phyloP scores from a whole-genome alignment of 352 stramenopile species.

The Salisapilia sapeloensis region DNA sequence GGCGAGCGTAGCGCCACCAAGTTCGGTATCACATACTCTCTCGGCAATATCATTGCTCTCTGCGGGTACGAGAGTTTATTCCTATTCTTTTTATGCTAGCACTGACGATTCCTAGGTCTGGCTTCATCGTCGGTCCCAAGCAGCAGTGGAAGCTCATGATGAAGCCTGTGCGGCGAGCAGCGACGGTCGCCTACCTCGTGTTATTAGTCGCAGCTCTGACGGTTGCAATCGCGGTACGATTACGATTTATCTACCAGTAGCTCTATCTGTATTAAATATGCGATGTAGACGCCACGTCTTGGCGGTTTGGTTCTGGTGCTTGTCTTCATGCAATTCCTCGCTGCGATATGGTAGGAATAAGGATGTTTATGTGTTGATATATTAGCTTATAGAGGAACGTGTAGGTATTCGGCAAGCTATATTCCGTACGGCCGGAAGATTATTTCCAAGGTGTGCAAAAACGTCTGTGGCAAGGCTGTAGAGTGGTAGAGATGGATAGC shows the following conservation, averaged over 20 bases:
- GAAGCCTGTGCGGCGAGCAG: constrained; percentile 59
- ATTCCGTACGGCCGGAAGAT: constrained; percentile 75
- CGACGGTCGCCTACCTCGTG: constrained; percentile 46
- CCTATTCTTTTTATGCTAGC: constrained; percentile 1
- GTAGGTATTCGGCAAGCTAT: constrained; percentile 70
- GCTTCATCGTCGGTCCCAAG: constrained; percentile 60
- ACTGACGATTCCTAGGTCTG: constrained; percentile 19
- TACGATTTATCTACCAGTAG: not conserved
- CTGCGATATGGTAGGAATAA: constrained; percentile 42
- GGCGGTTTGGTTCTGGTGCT: constrained; percentile 63
- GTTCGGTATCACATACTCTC: constrained; percentile 68
- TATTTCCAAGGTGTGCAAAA: constrained; percentile 39
- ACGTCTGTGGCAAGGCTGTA: constrained; percentile 23
- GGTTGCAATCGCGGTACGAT: constrained; percentile 42
- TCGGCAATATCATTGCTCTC: constrained; percentile 72
- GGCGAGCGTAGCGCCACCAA: constrained; percentile 50
- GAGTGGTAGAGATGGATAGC: no score
- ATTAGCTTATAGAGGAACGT: constrained; percentile 1
- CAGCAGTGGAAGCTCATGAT: constrained; percentile 81
- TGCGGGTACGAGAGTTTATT: constrained; percentile 33
- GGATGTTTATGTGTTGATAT: not conserved
- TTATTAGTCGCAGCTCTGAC: constrained; percentile 66
- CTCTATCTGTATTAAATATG: not conserved
- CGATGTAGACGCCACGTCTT: constrained; percentile 28
- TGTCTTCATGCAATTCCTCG: constrained; percentile 55